phyloP scores from a whole-genome alignment of 2,329 filamentous ascomycete genomes.

The Sclerotinia borealis region DNA sequence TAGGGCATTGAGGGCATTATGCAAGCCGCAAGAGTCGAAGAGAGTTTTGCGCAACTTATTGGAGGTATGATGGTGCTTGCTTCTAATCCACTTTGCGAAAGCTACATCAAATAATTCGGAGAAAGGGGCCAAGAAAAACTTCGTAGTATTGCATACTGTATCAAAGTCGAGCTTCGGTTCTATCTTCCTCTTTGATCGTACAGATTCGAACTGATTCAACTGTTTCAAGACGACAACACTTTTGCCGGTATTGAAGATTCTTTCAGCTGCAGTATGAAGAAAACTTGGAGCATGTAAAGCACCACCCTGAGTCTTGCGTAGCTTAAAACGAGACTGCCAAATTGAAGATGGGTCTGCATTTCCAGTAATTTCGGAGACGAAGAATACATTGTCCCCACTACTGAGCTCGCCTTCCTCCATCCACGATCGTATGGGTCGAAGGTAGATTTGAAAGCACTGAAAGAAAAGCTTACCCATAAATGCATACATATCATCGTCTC shows the following conservation, averaged over 20 bases:
- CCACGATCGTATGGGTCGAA: conserved; percentile 75
- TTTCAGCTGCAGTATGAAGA: conserved; percentile 59
- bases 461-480: conserved; percentile 68
- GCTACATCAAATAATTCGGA: conserved; percentile 65
- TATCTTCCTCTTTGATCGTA: conserved; percentile 29
- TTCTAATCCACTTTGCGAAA: conserved; percentile 71
- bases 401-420: conserved; percentile 72
- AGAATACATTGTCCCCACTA: conserved; percentile 64
- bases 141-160: conserved; percentile 44
- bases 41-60: conserved; percentile 59
- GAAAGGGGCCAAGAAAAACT: conserved; percentile 56
- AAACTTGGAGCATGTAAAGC: conserved; percentile 67
- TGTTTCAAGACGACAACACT: conserved; percentile 78
- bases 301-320: conserved; percentile 56
- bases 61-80: conserved; percentile 66
- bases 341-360: conserved; percentile 56
- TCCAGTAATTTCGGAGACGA: conserved; percentile 56
- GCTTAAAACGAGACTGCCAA: conserved; percentile 69
- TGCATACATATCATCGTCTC: conserved; percentile 54
- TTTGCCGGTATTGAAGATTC: conserved; percentile 83
- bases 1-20: conserved; percentile 58
- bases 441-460: conserved; percentile 74
- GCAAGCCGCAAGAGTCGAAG: conserved; percentile 63
- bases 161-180: conserved; percentile 51
- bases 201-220: conserved; percentile 49